A percentile compares a stretch with the other conserved stretches of the same genome.
phyloP scores from a whole-genome alignment of 163 green algal species.

The Volvox carteri region DNA sequence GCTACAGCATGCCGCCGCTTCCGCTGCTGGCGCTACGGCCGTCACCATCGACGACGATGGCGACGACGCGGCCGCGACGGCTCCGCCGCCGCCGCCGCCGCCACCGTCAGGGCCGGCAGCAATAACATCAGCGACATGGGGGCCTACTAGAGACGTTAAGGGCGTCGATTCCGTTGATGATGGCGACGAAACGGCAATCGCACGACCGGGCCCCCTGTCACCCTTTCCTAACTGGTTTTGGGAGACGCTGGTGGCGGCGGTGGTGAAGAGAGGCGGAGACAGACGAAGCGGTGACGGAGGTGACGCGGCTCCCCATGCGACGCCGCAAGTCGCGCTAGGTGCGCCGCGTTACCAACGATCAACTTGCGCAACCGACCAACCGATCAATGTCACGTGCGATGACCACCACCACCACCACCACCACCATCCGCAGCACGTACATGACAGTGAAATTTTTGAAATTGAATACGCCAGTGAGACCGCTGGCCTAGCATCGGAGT shows the following conservation, averaged over 20 bases:
- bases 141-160: no score
- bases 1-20: neutral
- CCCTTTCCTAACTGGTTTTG: neutral
- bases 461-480: no score
- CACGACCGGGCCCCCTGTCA: neutral
- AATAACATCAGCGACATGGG: no score
- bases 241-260: neutral
- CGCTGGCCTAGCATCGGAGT: no score
- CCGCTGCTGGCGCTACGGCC: neutral
- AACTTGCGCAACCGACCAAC: no score
- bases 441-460: no score
- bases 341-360: no score
- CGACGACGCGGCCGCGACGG: neutral
- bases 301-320: no score
- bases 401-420: no score
- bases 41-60: neutral
- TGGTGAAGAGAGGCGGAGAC: neutral
- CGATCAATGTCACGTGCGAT: no score
- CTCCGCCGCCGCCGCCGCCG: neutral
- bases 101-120: no score
- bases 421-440: no score
- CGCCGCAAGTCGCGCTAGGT: neutral
- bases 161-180: neutral
- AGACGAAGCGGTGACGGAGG: neutral
- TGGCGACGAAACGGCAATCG: neutral